These are phyloP conservation scores for Vanrija sp. DNA, from an alignment of 1,284 basidiomycete species.

Conservation along the genomic window DNA sequence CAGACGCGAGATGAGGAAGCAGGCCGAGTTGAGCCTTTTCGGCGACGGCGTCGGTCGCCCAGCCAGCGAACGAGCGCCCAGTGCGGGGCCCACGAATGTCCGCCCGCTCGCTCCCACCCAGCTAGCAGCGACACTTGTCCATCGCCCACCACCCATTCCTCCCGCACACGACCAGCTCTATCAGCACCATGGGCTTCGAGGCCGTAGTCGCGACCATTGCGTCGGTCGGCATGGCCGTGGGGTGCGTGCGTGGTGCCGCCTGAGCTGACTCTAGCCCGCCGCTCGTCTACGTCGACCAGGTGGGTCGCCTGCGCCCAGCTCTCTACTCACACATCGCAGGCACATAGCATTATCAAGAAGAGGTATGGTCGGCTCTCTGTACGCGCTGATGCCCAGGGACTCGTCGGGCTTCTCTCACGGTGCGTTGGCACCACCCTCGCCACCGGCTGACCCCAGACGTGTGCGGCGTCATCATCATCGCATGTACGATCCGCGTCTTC, in stretches of 20 bases:
- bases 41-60: too few relatives aligned
- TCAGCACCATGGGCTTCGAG: too few relatives aligned
- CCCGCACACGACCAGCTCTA: too few relatives aligned
- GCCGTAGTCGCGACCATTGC: conserved; percentile 32
- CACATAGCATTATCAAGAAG: conserved; percentile 51
- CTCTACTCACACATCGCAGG: conserved; percentile 24
- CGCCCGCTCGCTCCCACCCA: too few relatives aligned
- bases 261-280: conserved; percentile 43
- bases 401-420: conserved; percentile 49
- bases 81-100: too few relatives aligned
- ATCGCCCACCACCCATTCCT: too few relatives aligned
- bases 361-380: conserved; percentile 30
- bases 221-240: conserved; percentile 47
- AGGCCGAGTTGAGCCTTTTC: too few relatives aligned
- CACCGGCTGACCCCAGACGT: conserved; percentile 27
- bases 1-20: too few relatives aligned
- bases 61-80: too few relatives aligned
- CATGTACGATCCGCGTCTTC: conserved; percentile 50
- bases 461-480: conserved; percentile 46
- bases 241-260: conserved; percentile 24
- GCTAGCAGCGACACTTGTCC: too few relatives aligned
- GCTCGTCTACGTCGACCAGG: conserved; percentile 51
- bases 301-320: conserved; percentile 14
- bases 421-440: conserved; percentile 3
- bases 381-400: conserved; percentile 31